Evolutionary conservation across 805 yeast genomes (phyloP).

Genomic region (Suhomyces xylopsoci): DNA sequence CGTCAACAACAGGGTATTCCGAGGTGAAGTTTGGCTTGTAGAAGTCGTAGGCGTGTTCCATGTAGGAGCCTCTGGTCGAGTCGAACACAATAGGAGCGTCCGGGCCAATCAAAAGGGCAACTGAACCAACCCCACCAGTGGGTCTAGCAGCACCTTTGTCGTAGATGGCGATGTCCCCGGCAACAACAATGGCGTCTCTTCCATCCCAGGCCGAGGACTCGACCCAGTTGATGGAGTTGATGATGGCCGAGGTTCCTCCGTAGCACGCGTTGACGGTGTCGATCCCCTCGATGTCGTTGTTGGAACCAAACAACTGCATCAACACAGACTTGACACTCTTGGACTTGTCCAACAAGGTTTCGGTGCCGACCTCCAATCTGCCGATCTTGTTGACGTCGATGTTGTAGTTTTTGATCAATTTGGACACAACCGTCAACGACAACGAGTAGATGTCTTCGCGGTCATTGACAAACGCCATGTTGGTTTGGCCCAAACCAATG

Average conservation of each 20-base stretch:
- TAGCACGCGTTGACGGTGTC: slow-evolving; percentile 97
- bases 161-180: slow-evolving; percentile 97
- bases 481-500: slow-evolving; percentile 97
- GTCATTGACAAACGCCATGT: slow-evolving; percentile 96
- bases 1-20: slow-evolving; percentile 97
- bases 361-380: slow-evolving; percentile 97
- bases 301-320: slow-evolving; percentile 89
- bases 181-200: slow-evolving; percentile 92
- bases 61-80: slow-evolving; percentile 81
- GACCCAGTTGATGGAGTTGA: slow-evolving; percentile 93
- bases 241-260: slow-evolving; percentile 95
- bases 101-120: slow-evolving; percentile 92
- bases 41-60: slow-evolving; percentile 97
- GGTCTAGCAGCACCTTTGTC: slow-evolving; percentile 98
- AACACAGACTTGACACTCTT: slow-evolving; percentile 94
- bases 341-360: slow-evolving; percentile 93
- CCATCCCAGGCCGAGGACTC: slow-evolving; percentile 98
- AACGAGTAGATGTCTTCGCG: slow-evolving; percentile 96
- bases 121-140: slow-evolving; percentile 98
- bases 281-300: slow-evolving; percentile 90
- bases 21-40: slow-evolving; percentile 96
- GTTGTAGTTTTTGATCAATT: slow-evolving; percentile 73
- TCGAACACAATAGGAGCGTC: slow-evolving; percentile 97
- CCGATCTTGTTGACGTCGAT: slow-evolving; percentile 82
- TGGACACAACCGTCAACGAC: slow-evolving; percentile 81